Conservation (phyloP, 306 rosid genomes). For the Rubus idaeus region DNA sequence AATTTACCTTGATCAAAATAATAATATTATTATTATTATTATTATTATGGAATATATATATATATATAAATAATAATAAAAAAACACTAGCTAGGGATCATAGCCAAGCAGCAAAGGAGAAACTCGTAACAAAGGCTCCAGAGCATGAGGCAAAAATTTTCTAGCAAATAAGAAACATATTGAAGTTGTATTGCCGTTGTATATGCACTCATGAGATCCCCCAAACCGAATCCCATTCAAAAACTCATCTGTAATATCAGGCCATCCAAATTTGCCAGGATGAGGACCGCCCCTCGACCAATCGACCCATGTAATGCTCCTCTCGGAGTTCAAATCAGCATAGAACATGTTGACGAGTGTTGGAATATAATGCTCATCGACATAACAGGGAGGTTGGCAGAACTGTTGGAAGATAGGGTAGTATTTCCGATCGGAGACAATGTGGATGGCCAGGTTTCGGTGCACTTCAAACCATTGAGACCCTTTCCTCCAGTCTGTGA, state of each 20-base stretch:
- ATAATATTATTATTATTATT: too few species aligned
- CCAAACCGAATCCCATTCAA: constrained; percentile 46
- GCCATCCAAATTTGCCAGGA: constrained; percentile 38
- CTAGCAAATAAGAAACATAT: constrained; percentile 62
- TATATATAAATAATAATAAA: too few species aligned
- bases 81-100: constrained; percentile 23
- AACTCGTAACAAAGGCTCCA: constrained; percentile 52
- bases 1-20: too few species aligned
- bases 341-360: constrained; percentile 42
- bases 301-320: constrained; percentile 59
- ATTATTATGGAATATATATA: too few species aligned
- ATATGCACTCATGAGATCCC: constrained; percentile 26
- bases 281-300: constrained; percentile 64
- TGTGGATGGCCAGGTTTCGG: constrained; percentile 43
- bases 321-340: constrained; percentile 31
- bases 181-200: constrained; percentile 42
- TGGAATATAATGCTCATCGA: constrained; percentile 65
- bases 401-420: constrained; percentile 31
- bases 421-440: constrained; percentile 48
- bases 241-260: constrained; percentile 41
- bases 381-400: constrained; percentile 49
- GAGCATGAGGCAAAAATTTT: constrained; percentile 47
- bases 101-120: constrained; percentile 41
- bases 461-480: constrained; percentile 69
- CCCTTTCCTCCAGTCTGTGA: constrained; percentile 63